These are phyloP conservation scores for Calonectria naviculata DNA, from an alignment of 2,329 filamentous ascomycete genomes.

Conservation along the genomic window DNA sequence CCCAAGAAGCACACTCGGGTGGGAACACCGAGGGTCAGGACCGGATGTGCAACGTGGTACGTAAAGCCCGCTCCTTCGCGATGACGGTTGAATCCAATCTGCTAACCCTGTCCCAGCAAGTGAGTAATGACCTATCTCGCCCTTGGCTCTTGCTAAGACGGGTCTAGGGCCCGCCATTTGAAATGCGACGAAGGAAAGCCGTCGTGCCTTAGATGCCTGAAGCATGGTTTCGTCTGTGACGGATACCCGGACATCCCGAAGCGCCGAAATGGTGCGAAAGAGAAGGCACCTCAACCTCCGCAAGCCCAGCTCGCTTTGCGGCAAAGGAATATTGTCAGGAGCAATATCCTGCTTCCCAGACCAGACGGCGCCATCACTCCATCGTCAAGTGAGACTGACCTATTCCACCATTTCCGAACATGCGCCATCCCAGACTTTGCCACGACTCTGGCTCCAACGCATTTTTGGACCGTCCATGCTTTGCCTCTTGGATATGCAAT, in stretches of 20 bases:
- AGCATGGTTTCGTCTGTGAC: slow-evolving; percentile 31
- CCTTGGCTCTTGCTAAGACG: neutral
- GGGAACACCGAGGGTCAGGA: neutral
- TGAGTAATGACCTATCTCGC: neutral
- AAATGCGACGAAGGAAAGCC: slow-evolving; percentile 44
- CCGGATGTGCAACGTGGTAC: slow-evolving; percentile 6
- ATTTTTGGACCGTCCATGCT: neutral
- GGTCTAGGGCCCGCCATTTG: slow-evolving; percentile 31
- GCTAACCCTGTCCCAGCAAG: neutral
- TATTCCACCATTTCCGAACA: neutral
- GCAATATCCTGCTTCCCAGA: neutral
- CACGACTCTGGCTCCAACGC: neutral
- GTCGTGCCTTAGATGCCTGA: slow-evolving; percentile 31
- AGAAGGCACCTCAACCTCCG: neutral
- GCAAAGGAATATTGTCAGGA: no score
- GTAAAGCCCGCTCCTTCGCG: neutral
- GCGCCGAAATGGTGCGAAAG: neutral
- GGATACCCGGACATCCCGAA: slow-evolving; percentile 24
- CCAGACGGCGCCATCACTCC: neutral
- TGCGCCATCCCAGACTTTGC: neutral
- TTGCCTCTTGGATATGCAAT: neutral
- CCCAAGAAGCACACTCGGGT: neutral
- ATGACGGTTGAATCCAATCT: neutral
- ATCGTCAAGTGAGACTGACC: neutral
- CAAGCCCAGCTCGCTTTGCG: neutral